Conservation (phyloP, 1,139 yeast species). For the Lizanozyma gosingica region DNA sequence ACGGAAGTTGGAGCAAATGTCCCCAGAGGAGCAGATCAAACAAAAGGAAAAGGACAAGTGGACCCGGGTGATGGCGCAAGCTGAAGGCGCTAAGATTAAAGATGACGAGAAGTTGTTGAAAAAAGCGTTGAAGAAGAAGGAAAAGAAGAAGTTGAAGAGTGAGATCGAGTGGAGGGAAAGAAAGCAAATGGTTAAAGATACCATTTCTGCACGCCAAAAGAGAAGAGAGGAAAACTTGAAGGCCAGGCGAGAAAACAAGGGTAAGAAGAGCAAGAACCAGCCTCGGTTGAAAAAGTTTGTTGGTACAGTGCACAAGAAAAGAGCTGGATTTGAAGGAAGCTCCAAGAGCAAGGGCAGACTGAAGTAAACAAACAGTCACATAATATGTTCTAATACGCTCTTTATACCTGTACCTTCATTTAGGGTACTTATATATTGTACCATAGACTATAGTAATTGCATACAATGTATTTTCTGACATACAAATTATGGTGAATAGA, state of each 20-base stretch:
- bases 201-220: constrained; percentile 65
- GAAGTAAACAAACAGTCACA: no score
- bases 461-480: no score
- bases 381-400: no score
- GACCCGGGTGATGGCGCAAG: constrained; percentile 76
- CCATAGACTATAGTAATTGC: no score
- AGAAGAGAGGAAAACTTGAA: constrained; percentile 86
- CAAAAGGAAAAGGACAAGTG: constrained; percentile 70
- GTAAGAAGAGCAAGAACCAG: constrained; percentile 59
- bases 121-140: constrained; percentile 79
- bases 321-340: constrained; percentile 54
- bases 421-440: no score
- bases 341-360: constrained; percentile 24
- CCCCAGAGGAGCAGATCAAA: constrained; percentile 54
- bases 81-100: constrained; percentile 80
- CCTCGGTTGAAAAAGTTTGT: constrained; percentile 59
- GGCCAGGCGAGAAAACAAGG: constrained; percentile 73
- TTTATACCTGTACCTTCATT: no score
- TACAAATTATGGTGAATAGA: no score
- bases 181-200: constrained; percentile 66
- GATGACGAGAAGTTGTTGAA: constrained; percentile 85
- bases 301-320: constrained; percentile 43
- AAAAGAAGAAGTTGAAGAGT: constrained; percentile 68
- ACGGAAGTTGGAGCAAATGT: constrained; percentile 48
- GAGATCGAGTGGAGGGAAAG: constrained; percentile 86